A percentile compares a stretch with the other conserved stretches of the same genome.
Evolutionary conservation across 108 stramenopile species (phyloP).

Genomic region (Nitzschia putrida): DNA sequence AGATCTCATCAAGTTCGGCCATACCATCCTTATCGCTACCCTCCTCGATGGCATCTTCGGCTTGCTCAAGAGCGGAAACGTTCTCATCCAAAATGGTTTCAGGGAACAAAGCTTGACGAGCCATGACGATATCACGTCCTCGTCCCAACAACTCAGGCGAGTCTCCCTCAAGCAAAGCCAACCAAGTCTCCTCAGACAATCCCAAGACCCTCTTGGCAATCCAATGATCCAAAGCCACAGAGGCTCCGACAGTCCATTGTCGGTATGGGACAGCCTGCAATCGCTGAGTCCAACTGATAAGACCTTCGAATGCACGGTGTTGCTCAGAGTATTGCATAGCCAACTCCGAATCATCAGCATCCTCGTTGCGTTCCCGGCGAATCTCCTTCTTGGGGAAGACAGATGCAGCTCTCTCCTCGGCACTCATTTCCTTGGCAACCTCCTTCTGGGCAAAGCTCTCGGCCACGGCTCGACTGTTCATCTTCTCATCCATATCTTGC

Average conservation of each 20-base stretch:
- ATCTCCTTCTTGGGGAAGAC: slow-evolving; percentile 20
- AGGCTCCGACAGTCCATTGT: slow-evolving; percentile 82
- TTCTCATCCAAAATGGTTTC: slow-evolving; percentile 63
- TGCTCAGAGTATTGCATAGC: slow-evolving; percentile 37
- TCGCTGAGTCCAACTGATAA: slow-evolving; percentile 72
- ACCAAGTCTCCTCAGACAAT: slow-evolving; percentile 76
- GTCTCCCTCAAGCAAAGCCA: slow-evolving; percentile 68
- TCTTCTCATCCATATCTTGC: slow-evolving; percentile 50
- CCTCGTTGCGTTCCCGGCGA: slow-evolving; percentile 11
- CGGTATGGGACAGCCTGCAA: slow-evolving; percentile 73
- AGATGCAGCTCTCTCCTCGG: slow-evolving; percentile 31
- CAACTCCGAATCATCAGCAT: slow-evolving; percentile 14
- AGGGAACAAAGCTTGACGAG: slow-evolving; percentile 77
- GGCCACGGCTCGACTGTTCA: slow-evolving; percentile 32
- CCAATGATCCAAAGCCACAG: slow-evolving; percentile 86
- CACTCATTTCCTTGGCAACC: background rate
- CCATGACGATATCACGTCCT: slow-evolving; percentile 61
- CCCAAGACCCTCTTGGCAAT: slow-evolving; percentile 74
- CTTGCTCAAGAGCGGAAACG: slow-evolving; percentile 19
- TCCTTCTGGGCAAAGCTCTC: slow-evolving; percentile 32
- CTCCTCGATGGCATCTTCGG: slow-evolving; percentile 34
- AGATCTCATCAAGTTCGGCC: slow-evolving; percentile 25
- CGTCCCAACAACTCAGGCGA: slow-evolving; percentile 50
- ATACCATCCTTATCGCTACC: slow-evolving; percentile 26
- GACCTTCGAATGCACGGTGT: slow-evolving; percentile 67